Evolutionary conservation across 352 stramenopile genomes (phyloP).

Genomic region (Aphanomyces euteiches): DNA sequence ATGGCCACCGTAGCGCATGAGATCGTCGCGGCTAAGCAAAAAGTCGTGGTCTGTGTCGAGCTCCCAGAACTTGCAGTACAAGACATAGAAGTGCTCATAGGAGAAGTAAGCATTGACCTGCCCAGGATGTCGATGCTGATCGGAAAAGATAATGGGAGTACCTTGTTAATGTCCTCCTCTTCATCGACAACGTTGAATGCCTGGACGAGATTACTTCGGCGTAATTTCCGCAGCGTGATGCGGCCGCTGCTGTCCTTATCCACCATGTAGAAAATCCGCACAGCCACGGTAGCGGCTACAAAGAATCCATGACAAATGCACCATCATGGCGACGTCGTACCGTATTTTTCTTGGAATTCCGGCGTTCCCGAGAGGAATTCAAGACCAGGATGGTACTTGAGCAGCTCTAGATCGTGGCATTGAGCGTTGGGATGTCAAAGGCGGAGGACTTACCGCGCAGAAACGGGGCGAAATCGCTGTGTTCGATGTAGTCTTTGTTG

Average conservation of each 20-base stretch:
- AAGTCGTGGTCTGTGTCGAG: slow-evolving; percentile 93
- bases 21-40: slow-evolving; percentile 72
- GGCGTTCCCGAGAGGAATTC: slow-evolving; percentile 96
- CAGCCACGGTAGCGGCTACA: slow-evolving; percentile 93
- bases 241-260: slow-evolving; percentile 92
- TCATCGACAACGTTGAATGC: slow-evolving; percentile 96
- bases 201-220: slow-evolving; percentile 91
- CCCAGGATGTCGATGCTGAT: neutral
- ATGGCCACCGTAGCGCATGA: slow-evolving; percentile 80
- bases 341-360: slow-evolving; percentile 99
- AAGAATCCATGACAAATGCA: neutral
- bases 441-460: slow-evolving; percentile 77
- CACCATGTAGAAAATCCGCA: slow-evolving; percentile 92
- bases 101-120: slow-evolving; percentile 95
- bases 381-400: slow-evolving; percentile 89
- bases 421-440: slow-evolving; percentile 58
- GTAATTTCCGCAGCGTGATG: slow-evolving; percentile 93
- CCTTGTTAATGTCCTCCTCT: slow-evolving; percentile 99
- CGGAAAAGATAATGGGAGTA: slow-evolving; percentile 36
- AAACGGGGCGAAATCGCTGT: slow-evolving; percentile 97
- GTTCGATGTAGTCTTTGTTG: slow-evolving; percentile 83
- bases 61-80: slow-evolving; percentile 99
- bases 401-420: slow-evolving; percentile 54
- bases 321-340: slow-evolving; percentile 34
- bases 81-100: slow-evolving; percentile 99